Base-by-base conservation (phyloP, 2,329 filamentous ascomycete species). In the Aspergillus neoniger region DNA sequence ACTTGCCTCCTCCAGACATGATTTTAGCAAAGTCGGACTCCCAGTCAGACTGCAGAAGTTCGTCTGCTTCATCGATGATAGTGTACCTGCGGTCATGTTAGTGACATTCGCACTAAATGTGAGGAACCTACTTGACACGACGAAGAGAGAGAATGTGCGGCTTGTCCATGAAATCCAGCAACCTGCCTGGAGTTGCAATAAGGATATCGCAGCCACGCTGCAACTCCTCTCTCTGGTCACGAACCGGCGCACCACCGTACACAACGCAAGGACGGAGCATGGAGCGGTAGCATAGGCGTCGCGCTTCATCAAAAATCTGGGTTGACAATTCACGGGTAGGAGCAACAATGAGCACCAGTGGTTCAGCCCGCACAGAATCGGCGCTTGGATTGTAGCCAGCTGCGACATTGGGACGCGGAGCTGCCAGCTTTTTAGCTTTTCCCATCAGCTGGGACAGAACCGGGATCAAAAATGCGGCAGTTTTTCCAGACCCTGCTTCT, bases 271-370 rank as follows among this genome's bases (percentile, higher is more conserved):
- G 94, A 43, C 95, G 92, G 60, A 99, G 83, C 91, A 96, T 96
- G 3, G 91, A 92, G 1, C 95, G 88, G 70, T 99, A 99, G 74
- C 92, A 97, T 52, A 98, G 86, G 68, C 94, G 92, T 63, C 95
- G 90, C 25, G 91, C 88, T 74, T 98, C 94, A 64, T 96, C 92
- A 77, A 96, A 98, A 67, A 98, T 96, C 73, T 99, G 95, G 2
- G 92, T 90, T 0, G 92, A 92, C 5, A 99, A 80, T 81, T 99
- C 95, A 38, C 95, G 90, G 57, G 91, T 95, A 0, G 95, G 95
- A 10, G 86, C 89, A 21, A 99, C 84, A 57, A 99, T 83, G 28
- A 98, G 81, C 0, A 98, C 90, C 6, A 99, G 79, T 4, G 95
- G 95, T 80, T 98, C 93, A 7, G 92, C 94, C 47, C 86, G 85